Evolutionary conservation across 2,329 filamentous ascomycete genomes (phyloP).

Genomic region (Sporothrix globosa): DNA sequence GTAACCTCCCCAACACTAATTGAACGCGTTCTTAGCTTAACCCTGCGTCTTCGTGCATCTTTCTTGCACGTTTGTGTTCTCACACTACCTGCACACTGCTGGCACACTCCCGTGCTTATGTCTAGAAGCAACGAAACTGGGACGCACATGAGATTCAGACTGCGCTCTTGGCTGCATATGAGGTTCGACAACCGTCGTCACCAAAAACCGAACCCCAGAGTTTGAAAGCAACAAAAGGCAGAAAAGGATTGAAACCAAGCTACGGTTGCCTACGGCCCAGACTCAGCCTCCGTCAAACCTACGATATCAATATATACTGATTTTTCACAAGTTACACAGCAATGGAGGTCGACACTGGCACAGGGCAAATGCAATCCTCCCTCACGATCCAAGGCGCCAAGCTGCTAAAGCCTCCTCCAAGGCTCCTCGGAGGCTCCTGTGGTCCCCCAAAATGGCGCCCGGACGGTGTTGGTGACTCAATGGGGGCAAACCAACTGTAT

Average conservation of each 20-base stretch:
- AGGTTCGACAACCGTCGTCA: constrained; percentile 9
- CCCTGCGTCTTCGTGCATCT: not conserved
- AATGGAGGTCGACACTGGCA: not conserved
- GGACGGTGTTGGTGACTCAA: constrained; percentile 16
- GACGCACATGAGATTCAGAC: not conserved
- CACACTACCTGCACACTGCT: not conserved
- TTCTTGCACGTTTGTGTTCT: not conserved
- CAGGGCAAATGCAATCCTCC: not conserved
- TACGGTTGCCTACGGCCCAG: not conserved
- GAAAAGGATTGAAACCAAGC: not conserved
- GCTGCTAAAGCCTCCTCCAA: not conserved
- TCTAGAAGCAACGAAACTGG: not conserved
- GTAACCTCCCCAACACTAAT: not conserved
- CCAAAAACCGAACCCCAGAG: not conserved
- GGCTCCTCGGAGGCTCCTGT: not conserved
- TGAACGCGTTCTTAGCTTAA: not conserved
- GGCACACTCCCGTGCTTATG: not conserved
- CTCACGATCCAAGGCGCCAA: not conserved
- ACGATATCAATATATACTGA: too few species aligned
- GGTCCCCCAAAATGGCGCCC: constrained; percentile 17
- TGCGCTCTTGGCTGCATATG: constrained; percentile 18
- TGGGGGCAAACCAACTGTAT: not conserved
- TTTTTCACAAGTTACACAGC: not conserved
- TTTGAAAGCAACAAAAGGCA: not conserved
- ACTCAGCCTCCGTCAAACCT: not conserved